Base-by-base conservation (phyloP, 805 yeast genomes). In the Starmerella powellii region DNA sequence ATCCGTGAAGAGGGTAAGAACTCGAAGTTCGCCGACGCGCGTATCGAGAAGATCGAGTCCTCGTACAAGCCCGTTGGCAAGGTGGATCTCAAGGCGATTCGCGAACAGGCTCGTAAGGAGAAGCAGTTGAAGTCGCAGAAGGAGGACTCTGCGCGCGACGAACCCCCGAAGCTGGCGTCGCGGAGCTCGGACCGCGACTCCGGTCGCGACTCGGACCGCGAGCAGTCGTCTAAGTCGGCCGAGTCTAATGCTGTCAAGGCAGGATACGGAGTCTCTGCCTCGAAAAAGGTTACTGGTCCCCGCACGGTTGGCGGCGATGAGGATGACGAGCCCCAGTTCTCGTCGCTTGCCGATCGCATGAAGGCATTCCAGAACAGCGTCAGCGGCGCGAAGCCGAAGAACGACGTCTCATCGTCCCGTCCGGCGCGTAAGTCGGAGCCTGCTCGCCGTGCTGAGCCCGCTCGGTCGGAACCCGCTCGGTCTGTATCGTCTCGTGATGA, bases 21-120 rank as follows among this genome's bases (percentile, higher is more conserved):
- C 40, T 47, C 50, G 31, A 53, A 51, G 44, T 56, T 53, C 44
- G 56, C 61, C 37, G 60, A 59, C 40, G 56, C 54, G 31, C 46
- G 59, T 28, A 53, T 57, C 31, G 61, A 56, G 41, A 63, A 64
- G 34, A 54, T 61, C 30, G 64, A 63, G 49, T 63, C 78, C 6
- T 57, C 76, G 16, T 76, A 73, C 63, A 70, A 73, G 55, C 82
- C 82, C 39, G 65, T 75, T 39, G 82, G 82, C 20, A 74, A 73
- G 53, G 74, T 76, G 36, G 75, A 76, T 54, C 55, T 65, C 44
- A 66, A 66, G 34, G 68, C 67, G 11, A 57, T 65, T 35, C 58
- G 69, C 12, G 67, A 67, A 15, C 55, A 58, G 33, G 66, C 64
- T 17, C 48, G 47, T 30, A 51, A 37, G 47, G 56, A 42, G 41